These are phyloP conservation scores for Prunus campanulata DNA, from an alignment of 306 rosid genomes.

Conservation along the genomic window DNA sequence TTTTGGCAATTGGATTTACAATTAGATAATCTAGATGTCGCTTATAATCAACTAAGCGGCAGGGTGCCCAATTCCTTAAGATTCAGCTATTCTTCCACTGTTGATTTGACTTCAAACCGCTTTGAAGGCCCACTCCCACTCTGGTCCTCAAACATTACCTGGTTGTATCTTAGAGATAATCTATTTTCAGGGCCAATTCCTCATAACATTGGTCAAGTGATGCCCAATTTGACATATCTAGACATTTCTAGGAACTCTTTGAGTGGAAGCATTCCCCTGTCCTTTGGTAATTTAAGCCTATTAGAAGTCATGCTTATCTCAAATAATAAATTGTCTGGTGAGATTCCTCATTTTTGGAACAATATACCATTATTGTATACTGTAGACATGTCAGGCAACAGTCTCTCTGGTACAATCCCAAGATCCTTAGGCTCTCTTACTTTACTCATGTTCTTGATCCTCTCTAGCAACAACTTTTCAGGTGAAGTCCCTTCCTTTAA, in stretches of 20 bases:
- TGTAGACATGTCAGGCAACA: slow-evolving; percentile 8
- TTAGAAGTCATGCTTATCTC: slow-evolving; percentile 10
- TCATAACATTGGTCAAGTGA: neutral
- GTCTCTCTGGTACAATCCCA: slow-evolving; percentile 17
- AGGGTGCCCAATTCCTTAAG: no score
- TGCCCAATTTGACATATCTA: slow-evolving; percentile 6
- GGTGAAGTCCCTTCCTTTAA: no score
- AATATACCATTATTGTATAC: neutral
- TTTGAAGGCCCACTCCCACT: slow-evolving; percentile 23
- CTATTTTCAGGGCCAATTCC: slow-evolving; percentile 3
- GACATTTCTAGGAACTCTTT: slow-evolving; percentile 4
- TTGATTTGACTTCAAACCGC: neutral
- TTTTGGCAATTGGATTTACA: no score
- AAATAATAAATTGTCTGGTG: slow-evolving; percentile 23
- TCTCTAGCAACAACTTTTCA: no score
- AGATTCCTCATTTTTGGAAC: slow-evolving; percentile 23
- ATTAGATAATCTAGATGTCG: no score
- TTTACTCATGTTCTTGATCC: neutral
- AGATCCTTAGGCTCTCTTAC: neutral
- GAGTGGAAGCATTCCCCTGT: neutral
- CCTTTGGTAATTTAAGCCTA: neutral
- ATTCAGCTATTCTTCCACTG: no score
- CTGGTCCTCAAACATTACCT: slow-evolving; percentile 6
- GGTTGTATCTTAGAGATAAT: neutral
- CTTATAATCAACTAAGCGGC: no score